A percentile compares a stretch with the other conserved stretches of the same genome.
These are phyloP conservation scores for Cronartium quercuum DNA, from an alignment of 1,284 basidiomycete genomes.

Conservation along the genomic window DNA sequence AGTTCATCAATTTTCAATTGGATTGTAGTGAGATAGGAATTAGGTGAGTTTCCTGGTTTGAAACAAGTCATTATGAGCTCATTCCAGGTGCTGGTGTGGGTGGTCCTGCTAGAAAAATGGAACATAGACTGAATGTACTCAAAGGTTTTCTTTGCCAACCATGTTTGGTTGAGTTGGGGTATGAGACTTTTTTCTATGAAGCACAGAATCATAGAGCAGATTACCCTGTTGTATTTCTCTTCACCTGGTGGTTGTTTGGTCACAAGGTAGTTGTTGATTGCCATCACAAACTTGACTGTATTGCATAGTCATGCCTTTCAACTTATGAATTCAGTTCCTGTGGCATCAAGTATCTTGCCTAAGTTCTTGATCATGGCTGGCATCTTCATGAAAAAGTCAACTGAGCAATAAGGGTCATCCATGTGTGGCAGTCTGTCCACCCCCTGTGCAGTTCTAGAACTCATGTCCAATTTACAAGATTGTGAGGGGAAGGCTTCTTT, in stretches of 20 bases:
- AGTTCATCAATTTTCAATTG: background rate
- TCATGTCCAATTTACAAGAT: background rate
- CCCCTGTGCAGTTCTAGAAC: no score
- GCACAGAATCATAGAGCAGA: background rate
- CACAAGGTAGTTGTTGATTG: background rate
- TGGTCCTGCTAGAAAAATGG: background rate
- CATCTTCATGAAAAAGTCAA: no score
- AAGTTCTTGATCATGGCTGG: no score
- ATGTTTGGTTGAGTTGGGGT: background rate
- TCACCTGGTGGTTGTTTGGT: background rate
- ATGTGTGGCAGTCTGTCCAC: no score
- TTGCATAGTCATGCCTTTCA: background rate
- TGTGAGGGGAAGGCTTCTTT: no score
- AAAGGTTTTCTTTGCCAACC: background rate
- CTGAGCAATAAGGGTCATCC: no score
- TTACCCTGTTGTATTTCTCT: background rate
- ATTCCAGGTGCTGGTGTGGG: background rate
- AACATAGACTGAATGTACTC: background rate
- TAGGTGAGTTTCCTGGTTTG: background rate
- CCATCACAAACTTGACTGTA: background rate
- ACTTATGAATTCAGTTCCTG: no score
- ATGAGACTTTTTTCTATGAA: background rate
- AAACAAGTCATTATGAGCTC: background rate
- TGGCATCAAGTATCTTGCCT: no score
- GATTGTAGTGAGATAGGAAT: background rate